Evolutionary conservation across 2,329 filamentous ascomycete genomes (phyloP), one percentile per base, ranked within the genome.

Genomic region (Talaromyces sp.): DNA sequence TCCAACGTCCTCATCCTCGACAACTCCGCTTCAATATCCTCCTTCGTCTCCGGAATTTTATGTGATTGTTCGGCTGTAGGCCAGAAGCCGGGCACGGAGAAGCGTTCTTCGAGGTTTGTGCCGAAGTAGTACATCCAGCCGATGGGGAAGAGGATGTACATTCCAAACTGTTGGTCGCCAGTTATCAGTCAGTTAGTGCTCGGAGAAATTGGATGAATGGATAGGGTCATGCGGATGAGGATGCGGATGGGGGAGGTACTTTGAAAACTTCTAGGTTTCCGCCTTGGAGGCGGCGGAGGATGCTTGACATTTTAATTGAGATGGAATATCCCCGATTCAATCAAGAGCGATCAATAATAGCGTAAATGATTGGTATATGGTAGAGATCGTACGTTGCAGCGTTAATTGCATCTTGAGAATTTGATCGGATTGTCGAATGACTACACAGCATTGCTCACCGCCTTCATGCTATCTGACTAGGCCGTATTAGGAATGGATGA

Each of bases 41-140:
- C 82, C 13, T 80, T 82, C 52, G 84, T 82, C 22, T 81, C 71
- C 0, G 84, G 83, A n/a, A 85, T 84, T 61, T 78, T 79, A 68
- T 84, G 81, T 68, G 82, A 84, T 67, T 83, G 79, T 66, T 79
- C 78, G 9, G 79, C 83, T 73, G 89, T 92, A 33, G 95, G 95
- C 95, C 95, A 99, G 84, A 99, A 99, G 65, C 90, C 91, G 24
- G 90, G 88, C 1, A 98, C 92, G 57, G 86, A 82, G 83, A 99
- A 99, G 69, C 92, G 90, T 70, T 90, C 86, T 80, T 99, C 95
- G 75, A 99, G 91, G 79, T 99, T 99, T 64, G 93, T 97, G 76
- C 95, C 95, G 79, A 98, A 99, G 83, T 99, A 99, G 85, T 96
- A 98, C 95, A 99, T 99, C 84, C 95, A 93, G 72, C 92, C 93